Evolutionary conservation across 441 rosid species (phyloP).

Genomic region (Aleurites moluccanus): DNA sequence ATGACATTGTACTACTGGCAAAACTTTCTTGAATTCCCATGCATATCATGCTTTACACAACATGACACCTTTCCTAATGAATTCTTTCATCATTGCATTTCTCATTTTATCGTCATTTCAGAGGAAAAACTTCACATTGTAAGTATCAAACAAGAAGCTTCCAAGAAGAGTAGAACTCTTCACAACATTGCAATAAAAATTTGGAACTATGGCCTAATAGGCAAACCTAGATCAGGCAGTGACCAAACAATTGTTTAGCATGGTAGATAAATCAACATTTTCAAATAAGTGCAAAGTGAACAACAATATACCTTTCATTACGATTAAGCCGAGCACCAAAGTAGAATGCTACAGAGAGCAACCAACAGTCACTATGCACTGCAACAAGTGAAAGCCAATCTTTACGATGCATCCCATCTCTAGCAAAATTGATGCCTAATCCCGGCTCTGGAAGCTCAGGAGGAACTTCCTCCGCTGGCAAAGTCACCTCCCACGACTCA

Average conservation of each 20-base stretch:
- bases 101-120: too few relatives aligned
- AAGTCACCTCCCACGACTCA: slow-evolving; percentile 78
- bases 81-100: background rate
- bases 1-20: background rate
- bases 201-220: background rate
- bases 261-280: background rate
- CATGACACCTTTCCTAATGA: too few relatives aligned
- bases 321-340: slow-evolving; percentile 77
- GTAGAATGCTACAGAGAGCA: slow-evolving; percentile 77
- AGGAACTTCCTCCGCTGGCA: slow-evolving; percentile 84
- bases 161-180: background rate
- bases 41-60: too few relatives aligned
- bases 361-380: slow-evolving; percentile 83
- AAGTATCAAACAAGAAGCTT: background rate
- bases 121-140: background rate
- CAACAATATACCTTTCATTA: slow-evolving; percentile 49
- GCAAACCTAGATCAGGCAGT: background rate
- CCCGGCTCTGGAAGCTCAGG: slow-evolving; percentile 91
- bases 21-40: background rate
- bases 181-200: background rate
- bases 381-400: slow-evolving; percentile 88
- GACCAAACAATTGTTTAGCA: background rate
- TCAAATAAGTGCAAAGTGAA: background rate
- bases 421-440: slow-evolving; percentile 78
- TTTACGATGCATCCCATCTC: slow-evolving; percentile 83